Conservation (phyloP, 225 moss, liverwort and hornwort species). For the Lunularia cruciata region DNA sequence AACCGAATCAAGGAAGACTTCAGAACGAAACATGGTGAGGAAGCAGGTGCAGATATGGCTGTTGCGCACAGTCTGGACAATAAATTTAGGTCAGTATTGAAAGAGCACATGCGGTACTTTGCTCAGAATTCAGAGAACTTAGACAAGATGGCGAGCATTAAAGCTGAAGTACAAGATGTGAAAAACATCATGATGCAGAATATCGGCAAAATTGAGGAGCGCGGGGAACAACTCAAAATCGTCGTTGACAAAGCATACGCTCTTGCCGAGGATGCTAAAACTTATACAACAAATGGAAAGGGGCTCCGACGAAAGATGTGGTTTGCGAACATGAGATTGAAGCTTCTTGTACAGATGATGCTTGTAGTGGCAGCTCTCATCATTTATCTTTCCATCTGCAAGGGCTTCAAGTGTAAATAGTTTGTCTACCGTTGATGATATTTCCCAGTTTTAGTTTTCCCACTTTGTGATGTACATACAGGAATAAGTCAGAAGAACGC, state of each 20-base stretch:
- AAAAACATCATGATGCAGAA: slow-evolving; percentile 31
- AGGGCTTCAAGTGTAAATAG: slow-evolving; percentile 25
- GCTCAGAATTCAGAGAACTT: slow-evolving; percentile 26
- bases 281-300: neutral
- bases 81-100: slow-evolving; percentile 19
- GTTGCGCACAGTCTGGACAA: slow-evolving; percentile 30
- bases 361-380: slow-evolving; percentile 13
- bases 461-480: too few species aligned
- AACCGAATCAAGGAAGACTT: slow-evolving; percentile 34
- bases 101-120: slow-evolving; percentile 27
- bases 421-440: too few species aligned
- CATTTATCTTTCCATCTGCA: slow-evolving; percentile 28
- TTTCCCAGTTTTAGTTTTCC: too few species aligned
- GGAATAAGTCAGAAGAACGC: too few species aligned
- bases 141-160: slow-evolving; percentile 24
- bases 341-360: slow-evolving; percentile 20
- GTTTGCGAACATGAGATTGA: slow-evolving; percentile 27
- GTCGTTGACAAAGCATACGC: slow-evolving; percentile 24
- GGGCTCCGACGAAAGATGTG: slow-evolving; percentile 19
- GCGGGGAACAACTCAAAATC: slow-evolving; percentile 25
- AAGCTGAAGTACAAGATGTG: slow-evolving; percentile 26
- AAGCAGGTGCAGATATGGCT: slow-evolving; percentile 12
- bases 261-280: slow-evolving; percentile 21
- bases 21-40: slow-evolving; percentile 15
- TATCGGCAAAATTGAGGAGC: slow-evolving; percentile 23